Evolutionary conservation across 768 basidiomycete genomes (phyloP), one percentile per base, ranked within the genome.

Genomic region (Ephemerocybe angulata): DNA sequence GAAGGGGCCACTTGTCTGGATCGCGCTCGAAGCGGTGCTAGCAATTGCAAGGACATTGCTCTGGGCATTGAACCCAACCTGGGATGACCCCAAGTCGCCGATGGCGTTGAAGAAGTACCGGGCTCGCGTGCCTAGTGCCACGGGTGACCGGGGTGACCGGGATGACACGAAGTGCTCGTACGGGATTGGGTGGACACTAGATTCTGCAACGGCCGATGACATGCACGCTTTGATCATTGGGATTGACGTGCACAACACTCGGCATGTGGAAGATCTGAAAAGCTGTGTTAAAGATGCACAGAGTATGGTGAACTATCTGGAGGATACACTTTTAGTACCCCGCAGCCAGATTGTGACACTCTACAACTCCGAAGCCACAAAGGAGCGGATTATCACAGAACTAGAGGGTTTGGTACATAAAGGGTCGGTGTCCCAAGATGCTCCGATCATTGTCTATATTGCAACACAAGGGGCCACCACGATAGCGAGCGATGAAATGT

Each of bases 61-160:
- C 7, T 62, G 61, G 61, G 53, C 55, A 6, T 55, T 30, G 35
- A 62, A 59, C 40, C 58, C 61, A 21, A 11, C 21, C 5, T 48
- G 8, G 7, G 56, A 55, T 25, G 50, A 59, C 47, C 2, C 28
- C 4, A 49, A 33, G 3, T 28, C 27, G 5, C 47, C 47, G 3
- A 49, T 49, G n/a, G 28, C 27, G 8, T 24, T 46, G 21, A 22
- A 28, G 24, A 46, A 46, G 25, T 46, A 19, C 40, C 8, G 40
- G 19, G 19, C 5, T 24, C 13, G 17, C 21, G 43, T 22, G 25
- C 10, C 12, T 21, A 21, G 6, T 5, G 24, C 43, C 3, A 4
- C 19, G 15, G 25, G 21, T 2, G 15, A 29, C 19, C 3, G 11
- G 15, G 15, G 17, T 22, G 21, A 44, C 6, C 8, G 1, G 15